Percentiles rank a stretch among this genome's conserved stretches.
phyloP scores from a whole-genome alignment of 192 early-diverging fungal species.

The Umbelopsis isabellina region DNA sequence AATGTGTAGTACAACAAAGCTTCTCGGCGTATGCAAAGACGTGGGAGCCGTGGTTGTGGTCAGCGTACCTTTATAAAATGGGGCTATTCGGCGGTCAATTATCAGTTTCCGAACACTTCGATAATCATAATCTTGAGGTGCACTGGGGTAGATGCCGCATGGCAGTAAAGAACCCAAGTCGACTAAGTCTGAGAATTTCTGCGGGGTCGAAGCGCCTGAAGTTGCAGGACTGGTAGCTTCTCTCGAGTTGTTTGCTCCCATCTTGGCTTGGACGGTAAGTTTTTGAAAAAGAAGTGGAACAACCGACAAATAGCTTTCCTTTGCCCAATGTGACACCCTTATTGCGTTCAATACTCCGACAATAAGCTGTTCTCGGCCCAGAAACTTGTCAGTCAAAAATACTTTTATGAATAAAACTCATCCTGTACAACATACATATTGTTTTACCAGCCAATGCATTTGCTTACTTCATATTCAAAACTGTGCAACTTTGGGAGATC shows the following conservation, averaged over 20 bases:
- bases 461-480: too few species aligned
- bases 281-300: slow-evolving; percentile 16
- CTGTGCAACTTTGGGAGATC: too few species aligned
- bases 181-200: slow-evolving; percentile 43
- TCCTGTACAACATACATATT: too few species aligned
- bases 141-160: slow-evolving; percentile 67
- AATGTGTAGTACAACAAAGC: background rate
- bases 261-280: slow-evolving; percentile 7
- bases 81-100: slow-evolving; percentile 70
- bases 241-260: slow-evolving; percentile 41
- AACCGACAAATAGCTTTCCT: background rate
- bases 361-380: background rate
- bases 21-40: background rate
- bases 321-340: background rate
- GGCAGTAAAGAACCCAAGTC: slow-evolving; percentile 70
- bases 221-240: slow-evolving; percentile 12
- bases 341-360: background rate
- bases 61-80: slow-evolving; percentile 86
- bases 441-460: too few species aligned
- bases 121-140: slow-evolving; percentile 79
- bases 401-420: too few species aligned
- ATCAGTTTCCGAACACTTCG: slow-evolving; percentile 76
- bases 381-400: too few species aligned
- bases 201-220: slow-evolving; percentile 2
- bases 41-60: slow-evolving; percentile 52